These are phyloP conservation scores for Vitis hybrid DNA, from an alignment of 177 flowering plant species.

Conservation along the genomic window DNA sequence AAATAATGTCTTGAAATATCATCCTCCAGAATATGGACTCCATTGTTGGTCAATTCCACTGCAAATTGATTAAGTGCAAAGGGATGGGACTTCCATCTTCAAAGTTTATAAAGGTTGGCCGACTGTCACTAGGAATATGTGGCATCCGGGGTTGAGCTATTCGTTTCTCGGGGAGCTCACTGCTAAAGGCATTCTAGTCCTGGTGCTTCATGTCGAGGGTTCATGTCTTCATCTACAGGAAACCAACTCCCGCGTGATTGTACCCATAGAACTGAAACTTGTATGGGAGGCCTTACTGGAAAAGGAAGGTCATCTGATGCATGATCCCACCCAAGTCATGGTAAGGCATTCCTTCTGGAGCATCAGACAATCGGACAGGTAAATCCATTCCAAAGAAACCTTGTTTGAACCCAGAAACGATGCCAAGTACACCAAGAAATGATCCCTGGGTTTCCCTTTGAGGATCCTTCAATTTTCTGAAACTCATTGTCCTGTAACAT, in stretches of 20 bases:
- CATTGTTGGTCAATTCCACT: too few species aligned
- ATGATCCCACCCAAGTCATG: constrained; percentile 68
- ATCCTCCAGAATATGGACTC: too few species aligned
- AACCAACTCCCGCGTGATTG: constrained; percentile 68
- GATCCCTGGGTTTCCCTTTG: constrained; percentile 94
- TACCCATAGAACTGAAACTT: constrained; percentile 43
- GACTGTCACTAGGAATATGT: too few species aligned
- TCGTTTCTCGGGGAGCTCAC: too few species aligned
- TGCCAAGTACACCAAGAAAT: constrained; percentile 68
- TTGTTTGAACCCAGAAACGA: constrained; percentile 88
- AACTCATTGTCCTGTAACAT: too few species aligned
- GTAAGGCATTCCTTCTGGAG: constrained; percentile 80
- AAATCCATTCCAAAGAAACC: constrained; percentile 89
- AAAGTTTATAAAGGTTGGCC: too few species aligned
- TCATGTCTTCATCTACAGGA: constrained; percentile 72
- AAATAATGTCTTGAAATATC: too few species aligned
- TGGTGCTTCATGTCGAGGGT: constrained; percentile 32
- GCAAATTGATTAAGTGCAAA: too few species aligned
- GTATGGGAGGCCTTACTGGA: constrained; percentile 62
- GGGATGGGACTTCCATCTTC: too few species aligned
- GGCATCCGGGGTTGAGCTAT: too few species aligned
- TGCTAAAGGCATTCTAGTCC: too few species aligned
- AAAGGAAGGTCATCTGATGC: constrained; percentile 57
- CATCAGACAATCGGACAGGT: constrained; percentile 77
- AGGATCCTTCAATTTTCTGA: constrained; percentile 45